Conservation (phyloP, 1,139 yeast genomes). For the Yamadazyma membranifaciens region DNA sequence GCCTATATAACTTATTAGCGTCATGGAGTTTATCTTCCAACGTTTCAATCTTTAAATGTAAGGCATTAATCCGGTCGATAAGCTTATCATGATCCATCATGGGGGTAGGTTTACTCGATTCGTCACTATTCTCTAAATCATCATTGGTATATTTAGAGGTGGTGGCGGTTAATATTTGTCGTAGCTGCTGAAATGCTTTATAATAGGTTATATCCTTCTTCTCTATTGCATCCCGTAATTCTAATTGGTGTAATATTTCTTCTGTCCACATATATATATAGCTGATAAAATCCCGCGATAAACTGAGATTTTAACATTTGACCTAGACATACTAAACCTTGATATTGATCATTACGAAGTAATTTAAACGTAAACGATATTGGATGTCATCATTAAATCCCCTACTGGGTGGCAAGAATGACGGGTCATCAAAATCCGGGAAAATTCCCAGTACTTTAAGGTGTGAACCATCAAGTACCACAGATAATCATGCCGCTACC, state of each 20-base stretch:
- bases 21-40: conserved; percentile 17
- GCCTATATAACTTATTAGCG: conserved; percentile 14
- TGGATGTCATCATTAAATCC: not conserved
- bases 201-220: conserved; percentile 30
- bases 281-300: not conserved
- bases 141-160: not conserved
- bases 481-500: conserved; percentile 2
- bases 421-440: not conserved
- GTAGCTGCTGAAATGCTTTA: conserved; percentile 32
- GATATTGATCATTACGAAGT: not conserved
- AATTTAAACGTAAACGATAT: not conserved
- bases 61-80: conserved; percentile 23
- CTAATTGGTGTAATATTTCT: conserved; percentile 14
- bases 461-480: conserved; percentile 4
- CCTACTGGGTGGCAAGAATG: not conserved
- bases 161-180: conserved; percentile 13
- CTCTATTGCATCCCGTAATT: conserved; percentile 33
- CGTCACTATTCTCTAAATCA: conserved; percentile 7
- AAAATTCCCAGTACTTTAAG: conserved; percentile 4
- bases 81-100: conserved; percentile 17
- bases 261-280: not conserved
- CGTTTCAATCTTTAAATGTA: conserved; percentile 24
- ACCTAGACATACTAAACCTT: not conserved
- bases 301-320: not conserved
- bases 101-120: conserved; percentile 3